A percentile compares a stretch with the other conserved stretches of the same genome.
Conservation (phyloP, 768 basidiomycete species). For the Termitomyces sp. region DNA sequence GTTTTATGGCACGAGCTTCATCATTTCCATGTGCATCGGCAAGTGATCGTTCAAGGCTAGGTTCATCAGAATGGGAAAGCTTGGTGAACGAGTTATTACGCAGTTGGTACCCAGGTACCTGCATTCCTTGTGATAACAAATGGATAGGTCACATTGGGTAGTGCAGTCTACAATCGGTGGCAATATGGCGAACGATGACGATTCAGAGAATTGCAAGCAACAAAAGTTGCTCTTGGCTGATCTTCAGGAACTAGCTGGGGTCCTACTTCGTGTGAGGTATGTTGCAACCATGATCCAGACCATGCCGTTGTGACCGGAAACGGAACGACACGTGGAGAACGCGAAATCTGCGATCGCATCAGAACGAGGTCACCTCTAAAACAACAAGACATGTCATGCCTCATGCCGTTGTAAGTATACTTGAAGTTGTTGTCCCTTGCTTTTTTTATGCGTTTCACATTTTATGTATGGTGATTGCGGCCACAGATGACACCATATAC, state of each 20-base stretch:
- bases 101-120: background rate
- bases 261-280: background rate
- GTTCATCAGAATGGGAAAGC: background rate
- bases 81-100: background rate
- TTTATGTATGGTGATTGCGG: background rate
- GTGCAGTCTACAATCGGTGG: background rate
- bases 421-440: background rate
- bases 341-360: slow-evolving; percentile 3
- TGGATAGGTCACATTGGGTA: background rate
- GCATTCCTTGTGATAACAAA: background rate
- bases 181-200: background rate
- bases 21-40: slow-evolving; percentile 1
- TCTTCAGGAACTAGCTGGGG: too few species aligned
- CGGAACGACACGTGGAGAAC: slow-evolving; percentile 2
- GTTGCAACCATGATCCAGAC: background rate
- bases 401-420: slow-evolving; percentile 6
- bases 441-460: slow-evolving; percentile 1
- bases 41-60: background rate
- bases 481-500: background rate
- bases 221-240: background rate
- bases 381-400: slow-evolving; percentile 8
- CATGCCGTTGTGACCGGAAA: background rate
- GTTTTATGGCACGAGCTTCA: background rate
- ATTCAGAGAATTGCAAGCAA: background rate
- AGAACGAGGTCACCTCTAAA: slow-evolving; percentile 1